A percentile compares a stretch with the other conserved stretches of the same genome.
These are phyloP conservation scores for Perkinsus olseni DNA, from an alignment of 169 alveolate genomes.

Conservation along the genomic window DNA sequence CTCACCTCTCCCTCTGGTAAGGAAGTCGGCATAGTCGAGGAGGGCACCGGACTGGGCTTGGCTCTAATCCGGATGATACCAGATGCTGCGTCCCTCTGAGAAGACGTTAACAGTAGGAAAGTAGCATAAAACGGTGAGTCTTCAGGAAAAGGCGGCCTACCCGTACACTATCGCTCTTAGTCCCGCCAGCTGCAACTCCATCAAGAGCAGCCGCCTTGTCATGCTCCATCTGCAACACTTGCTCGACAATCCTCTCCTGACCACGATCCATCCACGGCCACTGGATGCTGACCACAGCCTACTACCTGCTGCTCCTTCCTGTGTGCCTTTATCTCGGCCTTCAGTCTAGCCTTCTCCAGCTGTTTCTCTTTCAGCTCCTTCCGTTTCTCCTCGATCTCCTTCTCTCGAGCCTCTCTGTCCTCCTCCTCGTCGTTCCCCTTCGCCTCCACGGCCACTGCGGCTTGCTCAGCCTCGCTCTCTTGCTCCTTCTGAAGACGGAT, in stretches of 20 bases:
- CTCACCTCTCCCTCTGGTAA: background rate
- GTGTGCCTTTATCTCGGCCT: background rate
- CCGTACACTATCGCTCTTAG: too few species aligned
- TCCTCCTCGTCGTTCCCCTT: background rate
- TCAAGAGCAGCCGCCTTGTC: background rate
- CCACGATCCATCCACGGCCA: background rate
- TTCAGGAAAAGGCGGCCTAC: too few species aligned
- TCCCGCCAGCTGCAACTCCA: background rate
- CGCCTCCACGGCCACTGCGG: background rate
- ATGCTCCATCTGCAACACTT: background rate
- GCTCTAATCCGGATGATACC: background rate
- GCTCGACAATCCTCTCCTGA: background rate
- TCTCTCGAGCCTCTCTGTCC: background rate
- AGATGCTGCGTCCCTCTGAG: background rate
- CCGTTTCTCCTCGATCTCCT: background rate
- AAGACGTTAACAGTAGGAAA: background rate
- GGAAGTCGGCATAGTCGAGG: background rate
- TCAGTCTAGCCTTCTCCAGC: background rate
- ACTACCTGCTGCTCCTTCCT: background rate
- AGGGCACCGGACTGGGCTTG: background rate
- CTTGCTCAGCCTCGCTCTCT: background rate
- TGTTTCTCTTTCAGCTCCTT: background rate
- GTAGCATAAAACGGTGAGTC: too few species aligned
- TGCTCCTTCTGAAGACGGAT: background rate
- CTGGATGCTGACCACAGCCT: background rate